Evolutionary conservation across 805 yeast species (phyloP).

Genomic region (Metschnikowia aberdeeniae): DNA sequence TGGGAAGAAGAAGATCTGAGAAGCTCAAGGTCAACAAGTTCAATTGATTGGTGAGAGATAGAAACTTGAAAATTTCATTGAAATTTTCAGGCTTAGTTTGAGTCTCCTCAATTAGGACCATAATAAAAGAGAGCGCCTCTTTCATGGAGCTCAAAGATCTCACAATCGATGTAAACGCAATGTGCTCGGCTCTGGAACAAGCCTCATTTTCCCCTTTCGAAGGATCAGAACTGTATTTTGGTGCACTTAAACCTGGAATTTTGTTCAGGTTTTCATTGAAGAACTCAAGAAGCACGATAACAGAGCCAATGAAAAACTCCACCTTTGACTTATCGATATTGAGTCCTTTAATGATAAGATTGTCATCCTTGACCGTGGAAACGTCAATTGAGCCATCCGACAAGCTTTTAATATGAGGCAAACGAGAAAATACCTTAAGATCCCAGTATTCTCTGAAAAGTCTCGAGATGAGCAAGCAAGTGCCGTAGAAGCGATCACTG

Average conservation of each 20-base stretch:
- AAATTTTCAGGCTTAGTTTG: slow-evolving; percentile 42
- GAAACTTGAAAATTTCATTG: slow-evolving; percentile 63
- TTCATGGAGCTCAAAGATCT: slow-evolving; percentile 73
- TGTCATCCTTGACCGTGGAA: slow-evolving; percentile 41
- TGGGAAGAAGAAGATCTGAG: slow-evolving; percentile 74
- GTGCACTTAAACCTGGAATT: slow-evolving; percentile 60
- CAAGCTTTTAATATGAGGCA: slow-evolving; percentile 38
- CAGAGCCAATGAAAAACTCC: slow-evolving; percentile 68
- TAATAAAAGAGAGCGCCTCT: slow-evolving; percentile 85
- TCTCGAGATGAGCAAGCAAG: slow-evolving; percentile 73
- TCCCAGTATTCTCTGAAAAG: slow-evolving; percentile 79
- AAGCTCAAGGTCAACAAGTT: slow-evolving; percentile 65
- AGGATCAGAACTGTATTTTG: slow-evolving; percentile 49
- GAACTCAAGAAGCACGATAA: slow-evolving; percentile 64
- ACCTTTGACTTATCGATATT: slow-evolving; percentile 48
- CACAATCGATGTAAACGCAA: slow-evolving; percentile 75
- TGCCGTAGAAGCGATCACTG: slow-evolving; percentile 89
- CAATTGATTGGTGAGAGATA: slow-evolving; percentile 63
- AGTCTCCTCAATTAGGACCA: slow-evolving; percentile 74
- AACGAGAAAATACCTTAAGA: slow-evolving; percentile 55
- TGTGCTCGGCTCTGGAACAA: slow-evolving; percentile 83
- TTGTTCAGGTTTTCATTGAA: slow-evolving; percentile 60
- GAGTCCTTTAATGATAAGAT: slow-evolving; percentile 41
- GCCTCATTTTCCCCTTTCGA: slow-evolving; percentile 55
- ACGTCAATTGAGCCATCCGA: slow-evolving; percentile 34